Base-by-base conservation (phyloP, 2,329 filamentous ascomycete species). In the Scedosporium minutisporum region DNA sequence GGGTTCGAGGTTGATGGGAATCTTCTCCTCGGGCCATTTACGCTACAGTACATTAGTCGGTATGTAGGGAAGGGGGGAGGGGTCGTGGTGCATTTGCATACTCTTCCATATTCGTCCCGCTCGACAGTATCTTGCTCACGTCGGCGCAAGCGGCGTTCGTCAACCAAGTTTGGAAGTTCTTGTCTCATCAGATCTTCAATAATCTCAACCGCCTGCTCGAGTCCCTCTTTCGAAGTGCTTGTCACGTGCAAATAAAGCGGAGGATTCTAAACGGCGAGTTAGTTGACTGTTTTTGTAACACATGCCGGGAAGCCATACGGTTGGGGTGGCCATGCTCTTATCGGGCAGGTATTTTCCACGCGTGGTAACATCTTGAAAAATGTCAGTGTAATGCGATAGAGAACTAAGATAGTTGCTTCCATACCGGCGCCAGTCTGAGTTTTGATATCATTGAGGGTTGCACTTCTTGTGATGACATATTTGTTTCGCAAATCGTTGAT, bases 401-500 rank as follows among this genome's bases (percentile, higher is more conserved):
- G 75, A 71, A 74, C 75, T 70, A 76, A 76, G 75, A 74, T 74
- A 75, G 75, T 79, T 77, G 78, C 80, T 75, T 58, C 63, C 93
- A 87, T 99, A 99, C 95, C 95, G 84, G 95, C 93, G 84, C 95
- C 95, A 87, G 93, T 97, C 73, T 97, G 91, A 82, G 97, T 93
- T 88, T 96, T 96, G 73, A 99, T 99, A 95, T 99, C 93, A 71
- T 27, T 25, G 33, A 25, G 95, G 68, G 92, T 96, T 70, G 91
- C 90, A 71, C 93, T 92, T 81, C 97, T 97, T 67, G 93, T 99
- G 79, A 99, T 83, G 75, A 93, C 89, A 76, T 99, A 99, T 70
- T 93, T 90, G 75, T 97, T 99, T 67, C 93, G 89, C 71, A 97
- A 79, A 76, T 97, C 93, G 76, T 99, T 99, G 80, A 99, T 91